Evolutionary conservation across 345 rosid genomes (phyloP).

Genomic region (Pugionium dolabratum): DNA sequence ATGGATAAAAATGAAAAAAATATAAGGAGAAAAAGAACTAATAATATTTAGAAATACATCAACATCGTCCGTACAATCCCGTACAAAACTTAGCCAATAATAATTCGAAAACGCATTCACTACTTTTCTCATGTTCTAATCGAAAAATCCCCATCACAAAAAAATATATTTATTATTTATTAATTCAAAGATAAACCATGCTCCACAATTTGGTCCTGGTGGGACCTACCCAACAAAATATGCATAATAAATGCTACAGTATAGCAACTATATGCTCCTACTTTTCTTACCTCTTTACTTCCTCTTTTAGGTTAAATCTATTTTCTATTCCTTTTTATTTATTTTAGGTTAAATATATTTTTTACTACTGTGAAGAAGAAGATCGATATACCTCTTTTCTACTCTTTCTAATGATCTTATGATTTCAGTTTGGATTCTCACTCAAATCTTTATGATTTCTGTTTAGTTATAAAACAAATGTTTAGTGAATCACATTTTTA

Average conservation of each 20-base stretch:
- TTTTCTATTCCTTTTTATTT: constrained; percentile 2
- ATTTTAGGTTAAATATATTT: constrained; percentile 14
- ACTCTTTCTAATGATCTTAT: constrained; percentile 19
- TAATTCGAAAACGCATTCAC: constrained; percentile 50
- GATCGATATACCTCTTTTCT: constrained; percentile 23
- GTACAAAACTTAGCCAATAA: constrained; percentile 42
- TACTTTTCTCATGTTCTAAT: constrained; percentile 39
- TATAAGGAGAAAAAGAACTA: no score
- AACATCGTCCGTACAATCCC: not conserved
- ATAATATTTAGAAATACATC: not conserved
- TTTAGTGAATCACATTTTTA: no score
- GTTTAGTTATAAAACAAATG: no score
- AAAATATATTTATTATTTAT: constrained; percentile 15
- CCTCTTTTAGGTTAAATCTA: constrained; percentile 35
- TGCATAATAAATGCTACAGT: constrained; percentile 12
- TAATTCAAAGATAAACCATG: constrained; percentile 36
- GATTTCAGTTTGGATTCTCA: constrained; percentile 21
- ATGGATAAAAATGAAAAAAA: no score
- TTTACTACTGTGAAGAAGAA: not conserved
- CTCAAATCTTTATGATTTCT: no score
- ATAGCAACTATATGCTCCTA: constrained; percentile 16
- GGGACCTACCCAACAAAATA: constrained; percentile 22
- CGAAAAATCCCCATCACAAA: constrained; percentile 25
- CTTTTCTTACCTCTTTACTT: constrained; percentile 38
- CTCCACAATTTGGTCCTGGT: constrained; percentile 39